phyloP scores from a whole-genome alignment of 2,329 filamentous ascomycete genomes.

The Sporothrix mexicana region DNA sequence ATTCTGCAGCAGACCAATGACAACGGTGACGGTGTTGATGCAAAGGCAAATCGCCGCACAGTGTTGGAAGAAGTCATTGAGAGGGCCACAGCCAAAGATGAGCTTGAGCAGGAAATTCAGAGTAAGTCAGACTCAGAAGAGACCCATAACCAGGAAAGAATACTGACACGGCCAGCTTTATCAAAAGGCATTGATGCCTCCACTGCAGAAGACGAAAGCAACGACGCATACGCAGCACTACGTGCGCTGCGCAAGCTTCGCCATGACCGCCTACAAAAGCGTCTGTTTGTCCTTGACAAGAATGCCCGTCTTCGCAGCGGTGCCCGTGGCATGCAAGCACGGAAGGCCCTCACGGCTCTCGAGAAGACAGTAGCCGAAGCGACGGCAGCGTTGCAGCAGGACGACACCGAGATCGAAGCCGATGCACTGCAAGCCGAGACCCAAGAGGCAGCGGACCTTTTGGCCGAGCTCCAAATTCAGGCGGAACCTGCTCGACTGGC shows the following conservation, averaged over 20 bases:
- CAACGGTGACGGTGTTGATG: slow-evolving; percentile 43
- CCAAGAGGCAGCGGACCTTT: slow-evolving; percentile 70
- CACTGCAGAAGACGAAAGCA: slow-evolving; percentile 15
- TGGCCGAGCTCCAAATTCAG: slow-evolving; percentile 70
- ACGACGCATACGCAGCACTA: slow-evolving; percentile 58
- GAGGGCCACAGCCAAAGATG: slow-evolving; percentile 60
- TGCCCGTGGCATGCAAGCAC: slow-evolving; percentile 72
- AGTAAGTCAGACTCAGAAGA: neutral
- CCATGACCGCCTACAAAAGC: slow-evolving; percentile 65
- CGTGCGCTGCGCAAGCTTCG: slow-evolving; percentile 65
- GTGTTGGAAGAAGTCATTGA: slow-evolving; percentile 75
- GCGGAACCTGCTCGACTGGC: slow-evolving; percentile 69
- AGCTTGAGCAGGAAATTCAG: slow-evolving; percentile 63
- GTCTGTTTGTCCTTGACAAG: slow-evolving; percentile 72
- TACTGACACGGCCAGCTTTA: slow-evolving; percentile 19
- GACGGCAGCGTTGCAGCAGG: slow-evolving; percentile 58
- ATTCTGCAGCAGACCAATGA: slow-evolving; percentile 71
- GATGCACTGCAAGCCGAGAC: slow-evolving; percentile 67
- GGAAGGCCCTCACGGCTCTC: slow-evolving; percentile 73
- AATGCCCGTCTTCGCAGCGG: slow-evolving; percentile 77
- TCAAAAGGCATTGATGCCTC: slow-evolving; percentile 29
- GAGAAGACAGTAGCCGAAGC: slow-evolving; percentile 71
- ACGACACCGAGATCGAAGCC: slow-evolving; percentile 61
- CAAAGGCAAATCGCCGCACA: slow-evolving; percentile 41
- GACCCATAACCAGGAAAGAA: neutral